These are phyloP conservation scores for Zygosaccharomyces lentus DNA, from an alignment of 805 yeast species.

Conservation along the genomic window DNA sequence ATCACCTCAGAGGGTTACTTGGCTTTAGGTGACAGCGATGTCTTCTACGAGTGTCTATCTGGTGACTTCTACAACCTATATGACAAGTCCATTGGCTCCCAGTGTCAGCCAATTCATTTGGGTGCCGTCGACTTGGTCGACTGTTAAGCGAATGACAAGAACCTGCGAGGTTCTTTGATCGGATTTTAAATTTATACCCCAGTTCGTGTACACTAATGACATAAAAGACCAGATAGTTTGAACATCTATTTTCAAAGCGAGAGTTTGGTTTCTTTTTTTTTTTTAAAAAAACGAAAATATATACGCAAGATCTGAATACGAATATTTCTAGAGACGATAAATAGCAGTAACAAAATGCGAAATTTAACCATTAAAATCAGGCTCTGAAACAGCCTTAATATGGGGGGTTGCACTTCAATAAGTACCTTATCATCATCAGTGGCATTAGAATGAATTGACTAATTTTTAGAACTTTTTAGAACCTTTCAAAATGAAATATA, in stretches of 20 bases:
- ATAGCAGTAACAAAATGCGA: slow-evolving; percentile 2
- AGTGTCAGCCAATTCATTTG: slow-evolving; percentile 61
- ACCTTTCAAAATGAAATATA: neutral
- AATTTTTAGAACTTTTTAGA: neutral
- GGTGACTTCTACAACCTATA: slow-evolving; percentile 78
- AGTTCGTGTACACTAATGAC: slow-evolving; percentile 3
- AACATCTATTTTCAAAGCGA: neutral
- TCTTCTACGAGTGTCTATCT: slow-evolving; percentile 66
- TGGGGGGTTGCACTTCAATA: too few relatives aligned
- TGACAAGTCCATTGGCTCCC: slow-evolving; percentile 56
- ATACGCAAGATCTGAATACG: slow-evolving; percentile 1
- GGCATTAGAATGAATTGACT: too few relatives aligned
- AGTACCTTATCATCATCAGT: too few relatives aligned
- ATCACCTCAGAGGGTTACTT: slow-evolving; percentile 50
- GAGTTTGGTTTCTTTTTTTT: slow-evolving; percentile 1
- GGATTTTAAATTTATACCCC: slow-evolving; percentile 1
- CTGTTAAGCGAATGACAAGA: slow-evolving; percentile 42
- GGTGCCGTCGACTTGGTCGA: slow-evolving; percentile 52
- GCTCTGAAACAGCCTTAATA: too few relatives aligned
- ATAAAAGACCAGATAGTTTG: neutral
- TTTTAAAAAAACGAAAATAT: too few relatives aligned
- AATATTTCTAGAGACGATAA: slow-evolving; percentile 4
- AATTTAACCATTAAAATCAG: neutral
- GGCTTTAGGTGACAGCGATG: slow-evolving; percentile 53
- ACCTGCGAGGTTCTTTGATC: neutral